Evolutionary conservation across 208 protist genomes (phyloP).

Genomic region (Angomonas deanei): DNA sequence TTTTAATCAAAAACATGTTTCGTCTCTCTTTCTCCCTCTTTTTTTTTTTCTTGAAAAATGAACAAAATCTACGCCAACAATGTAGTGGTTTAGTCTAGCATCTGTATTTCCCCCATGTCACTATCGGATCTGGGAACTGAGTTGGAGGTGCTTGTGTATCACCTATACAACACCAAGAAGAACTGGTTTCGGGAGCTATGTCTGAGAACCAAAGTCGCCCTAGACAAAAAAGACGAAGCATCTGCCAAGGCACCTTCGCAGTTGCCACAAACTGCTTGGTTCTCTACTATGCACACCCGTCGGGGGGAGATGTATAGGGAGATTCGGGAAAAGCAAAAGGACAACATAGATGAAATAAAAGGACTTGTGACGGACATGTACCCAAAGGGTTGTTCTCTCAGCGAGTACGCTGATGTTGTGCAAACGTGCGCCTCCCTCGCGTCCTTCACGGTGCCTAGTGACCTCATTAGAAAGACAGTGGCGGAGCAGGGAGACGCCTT

Average conservation of each 20-base stretch:
- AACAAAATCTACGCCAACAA: too few relatives aligned
- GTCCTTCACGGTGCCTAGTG: conserved; percentile 37
- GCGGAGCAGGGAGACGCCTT: conserved; percentile 25
- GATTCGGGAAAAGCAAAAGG: conserved; percentile 14
- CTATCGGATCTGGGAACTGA: conserved; percentile 52
- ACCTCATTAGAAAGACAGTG: conserved; percentile 24
- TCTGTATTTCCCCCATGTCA: conserved; percentile 7
- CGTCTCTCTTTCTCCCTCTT: neutral
- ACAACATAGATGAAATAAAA: conserved; percentile 31
- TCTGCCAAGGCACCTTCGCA: conserved; percentile 2
- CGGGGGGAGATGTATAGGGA: conserved; percentile 23
- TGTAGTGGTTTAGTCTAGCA: too few relatives aligned
- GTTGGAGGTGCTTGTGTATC: conserved; percentile 57
- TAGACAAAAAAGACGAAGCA: neutral
- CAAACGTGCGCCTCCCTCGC: conserved; percentile 69
- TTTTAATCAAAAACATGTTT: neutral
- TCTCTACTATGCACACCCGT: conserved; percentile 31
- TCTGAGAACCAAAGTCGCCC: conserved; percentile 30
- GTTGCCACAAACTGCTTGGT: conserved; percentile 41
- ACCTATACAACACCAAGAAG: conserved; percentile 43
- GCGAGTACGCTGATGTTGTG: conserved; percentile 59
- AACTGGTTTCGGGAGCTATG: conserved; percentile 47
- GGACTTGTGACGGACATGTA: conserved; percentile 62
- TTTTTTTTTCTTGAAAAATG: neutral
- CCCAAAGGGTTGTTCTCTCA: conserved; percentile 52